A percentile compares a stretch with the other conserved stretches of the same genome.
Conservation (phyloP, 768 basidiomycete species). For the Tulasnella sp. region DNA sequence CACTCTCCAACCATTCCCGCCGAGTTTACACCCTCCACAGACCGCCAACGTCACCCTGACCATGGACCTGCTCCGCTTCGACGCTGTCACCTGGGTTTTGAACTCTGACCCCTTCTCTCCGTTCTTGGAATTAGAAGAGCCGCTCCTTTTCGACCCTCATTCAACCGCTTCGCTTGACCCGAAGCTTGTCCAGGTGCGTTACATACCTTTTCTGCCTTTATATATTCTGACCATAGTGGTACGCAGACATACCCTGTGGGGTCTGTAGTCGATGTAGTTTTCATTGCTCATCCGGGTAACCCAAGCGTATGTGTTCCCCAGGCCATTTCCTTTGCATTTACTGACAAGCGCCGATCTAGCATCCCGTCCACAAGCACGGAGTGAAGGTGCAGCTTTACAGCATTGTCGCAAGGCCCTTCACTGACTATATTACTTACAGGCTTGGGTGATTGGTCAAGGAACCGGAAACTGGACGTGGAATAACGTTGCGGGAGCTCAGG, state of each 20-base stretch:
- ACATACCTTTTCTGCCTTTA: no score
- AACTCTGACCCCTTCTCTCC: background rate
- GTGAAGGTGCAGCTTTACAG: no score
- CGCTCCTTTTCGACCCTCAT: background rate
- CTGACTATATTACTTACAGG: no score
- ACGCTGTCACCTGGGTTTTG: background rate
- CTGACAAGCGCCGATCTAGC: background rate
- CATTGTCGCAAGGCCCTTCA: no score
- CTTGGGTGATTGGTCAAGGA: slow-evolving; percentile 3
- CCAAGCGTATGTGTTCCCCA: background rate
- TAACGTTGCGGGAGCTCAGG: background rate
- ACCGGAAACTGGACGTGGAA: slow-evolving; percentile 6
- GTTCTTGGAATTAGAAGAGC: slow-evolving; percentile 6
- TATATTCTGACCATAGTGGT: background rate
- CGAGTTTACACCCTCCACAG: background rate
- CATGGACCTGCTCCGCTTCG: background rate
- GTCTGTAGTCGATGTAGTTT: background rate
- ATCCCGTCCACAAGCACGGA: slow-evolving; percentile 8
- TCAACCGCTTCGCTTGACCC: background rate
- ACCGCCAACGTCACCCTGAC: background rate
- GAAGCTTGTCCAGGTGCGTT: background rate
- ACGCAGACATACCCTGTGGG: background rate
- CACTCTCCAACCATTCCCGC: background rate
- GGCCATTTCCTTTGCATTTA: no score
- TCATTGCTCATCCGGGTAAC: background rate